Evolutionary conservation across 2,329 filamentous ascomycete species (phyloP).

Genomic region (Epichloe sp.): DNA sequence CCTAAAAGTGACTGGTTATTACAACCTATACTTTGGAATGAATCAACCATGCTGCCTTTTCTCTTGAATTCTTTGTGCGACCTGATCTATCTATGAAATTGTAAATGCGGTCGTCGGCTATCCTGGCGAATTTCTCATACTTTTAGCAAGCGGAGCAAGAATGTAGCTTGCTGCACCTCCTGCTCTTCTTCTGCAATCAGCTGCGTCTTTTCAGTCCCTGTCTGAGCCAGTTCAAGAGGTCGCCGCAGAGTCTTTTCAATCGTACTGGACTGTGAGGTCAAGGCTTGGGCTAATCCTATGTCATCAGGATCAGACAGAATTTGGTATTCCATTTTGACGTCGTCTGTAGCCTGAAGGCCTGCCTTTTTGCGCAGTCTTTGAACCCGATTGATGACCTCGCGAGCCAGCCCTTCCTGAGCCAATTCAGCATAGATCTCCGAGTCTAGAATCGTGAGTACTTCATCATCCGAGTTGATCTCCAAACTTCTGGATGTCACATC

Average conservation of each 20-base stretch:
- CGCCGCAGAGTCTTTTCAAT: constrained; percentile 70
- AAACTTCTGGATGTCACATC: constrained; percentile 57
- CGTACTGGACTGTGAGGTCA: constrained; percentile 50
- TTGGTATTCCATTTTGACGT: constrained; percentile 87
- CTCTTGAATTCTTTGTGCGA: no score
- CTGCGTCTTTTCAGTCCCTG: constrained; percentile 11
- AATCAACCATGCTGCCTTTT: not conserved
- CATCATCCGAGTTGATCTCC: constrained; percentile 78
- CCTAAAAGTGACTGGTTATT: no score
- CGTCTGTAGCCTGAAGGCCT: constrained; percentile 78
- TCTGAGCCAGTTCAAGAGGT: constrained; percentile 45
- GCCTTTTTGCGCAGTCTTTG: constrained; percentile 94
- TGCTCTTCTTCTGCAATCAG: constrained; percentile 74
- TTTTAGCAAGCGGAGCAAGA: constrained; percentile 63
- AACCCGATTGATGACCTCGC: constrained; percentile 87
- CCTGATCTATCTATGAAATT: not conserved
- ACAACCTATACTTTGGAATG: not conserved
- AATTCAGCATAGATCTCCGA: constrained; percentile 71
- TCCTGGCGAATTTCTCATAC: constrained; percentile 35
- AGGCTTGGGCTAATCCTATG: constrained; percentile 57
- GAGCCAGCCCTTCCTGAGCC: constrained; percentile 73
- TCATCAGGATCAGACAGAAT: constrained; percentile 68
- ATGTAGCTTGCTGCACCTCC: constrained; percentile 71
- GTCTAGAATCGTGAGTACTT: constrained; percentile 87
- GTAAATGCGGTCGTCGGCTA: not conserved